These are phyloP conservation scores for Suhomyces panamericanus DNA, from an alignment of 1,139 yeast species.

Conservation along the genomic window DNA sequence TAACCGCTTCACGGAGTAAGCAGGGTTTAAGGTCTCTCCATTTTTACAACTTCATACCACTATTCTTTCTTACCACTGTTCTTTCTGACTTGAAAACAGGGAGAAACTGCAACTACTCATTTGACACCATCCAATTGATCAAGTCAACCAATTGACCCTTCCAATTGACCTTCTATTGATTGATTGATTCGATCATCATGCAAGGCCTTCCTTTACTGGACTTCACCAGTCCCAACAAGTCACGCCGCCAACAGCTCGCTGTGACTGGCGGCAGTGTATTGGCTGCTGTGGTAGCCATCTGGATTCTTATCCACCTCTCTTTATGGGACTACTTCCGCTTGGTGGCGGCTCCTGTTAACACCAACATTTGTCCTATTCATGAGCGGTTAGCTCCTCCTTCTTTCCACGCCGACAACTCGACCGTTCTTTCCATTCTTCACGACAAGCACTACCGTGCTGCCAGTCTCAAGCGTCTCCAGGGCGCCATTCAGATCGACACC, in stretches of 20 bases:
- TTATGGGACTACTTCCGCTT: constrained; percentile 25
- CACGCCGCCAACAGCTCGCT: constrained; percentile 4
- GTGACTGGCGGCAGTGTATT: not conserved
- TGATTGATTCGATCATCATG: constrained; percentile 6
- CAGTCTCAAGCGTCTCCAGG: constrained; percentile 39
- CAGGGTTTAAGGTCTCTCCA: not conserved
- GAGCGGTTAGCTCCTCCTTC: constrained; percentile 34
- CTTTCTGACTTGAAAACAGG: too few relatives aligned
- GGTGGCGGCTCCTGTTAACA: constrained; percentile 22
- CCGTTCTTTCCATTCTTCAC: constrained; percentile 32
- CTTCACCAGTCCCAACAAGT: not conserved
- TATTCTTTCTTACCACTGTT: too few relatives aligned
- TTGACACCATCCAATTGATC: too few relatives aligned
- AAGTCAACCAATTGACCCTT: too few relatives aligned
- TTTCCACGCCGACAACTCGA: constrained; percentile 35
- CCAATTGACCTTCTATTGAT: not conserved
- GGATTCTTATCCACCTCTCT: constrained; percentile 22
- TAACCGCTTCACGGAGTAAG: not conserved
- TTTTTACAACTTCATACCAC: too few relatives aligned
- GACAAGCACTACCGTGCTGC: constrained; percentile 35
- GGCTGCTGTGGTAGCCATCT: constrained; percentile 11
- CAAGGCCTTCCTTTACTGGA: constrained; percentile 12
- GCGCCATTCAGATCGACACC: constrained; percentile 48
- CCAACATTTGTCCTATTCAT: constrained; percentile 31
- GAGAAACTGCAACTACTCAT: too few relatives aligned